Base-by-base conservation (phyloP, 2,329 filamentous ascomycete genomes). In the Leptographium lundbergii region DNA sequence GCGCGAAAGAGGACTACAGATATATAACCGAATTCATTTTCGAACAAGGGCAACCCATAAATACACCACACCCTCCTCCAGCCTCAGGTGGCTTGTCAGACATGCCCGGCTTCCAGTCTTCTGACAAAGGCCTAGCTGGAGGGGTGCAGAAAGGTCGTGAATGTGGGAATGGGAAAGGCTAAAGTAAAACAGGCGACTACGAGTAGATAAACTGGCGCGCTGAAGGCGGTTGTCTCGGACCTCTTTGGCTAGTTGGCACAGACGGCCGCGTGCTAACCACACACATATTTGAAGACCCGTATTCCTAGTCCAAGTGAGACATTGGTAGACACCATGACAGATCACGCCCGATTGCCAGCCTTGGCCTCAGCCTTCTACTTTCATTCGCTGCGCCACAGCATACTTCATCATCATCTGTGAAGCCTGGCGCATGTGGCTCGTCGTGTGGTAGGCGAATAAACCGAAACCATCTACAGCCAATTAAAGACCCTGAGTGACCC, bases 281-380 rank as follows among this genome's bases (percentile, higher is more conserved):
- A 27, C 17, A 17, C 2, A 53, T 14, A 34, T 27, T 25, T 10
- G 34, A 66, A 70, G 68, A 71, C 70, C 67, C 61, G 61, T 57
- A 61, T 47, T 57, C 57, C 60, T 60, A 36, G 51, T 61, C 45
- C 61, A 61, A 48, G 59, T 70, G 66, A 71, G 69, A 71, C 69
- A 71, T 61, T 54, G 61, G 66, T 65, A 65, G 68, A 69, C 69
- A 69, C 68, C 54, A 45, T 17, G 24, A 47, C 27, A 47, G 7
- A 6, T 7, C 24, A 13, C 4, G 19, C 32, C 29, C 17, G 6
- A 27, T 22, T 36, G 45, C 56, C 48, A 50, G 42, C 42, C 42
- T 57, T 51, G 29, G 29, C 6, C n/a, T 25, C 56, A 56, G 25
- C 56, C 24, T 32, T 60, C 39, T 6, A 10, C 42, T 9, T n/a